Conservation (phyloP, 495 filamentous ascomycete genomes). For the Lentithecium fluviatile region DNA sequence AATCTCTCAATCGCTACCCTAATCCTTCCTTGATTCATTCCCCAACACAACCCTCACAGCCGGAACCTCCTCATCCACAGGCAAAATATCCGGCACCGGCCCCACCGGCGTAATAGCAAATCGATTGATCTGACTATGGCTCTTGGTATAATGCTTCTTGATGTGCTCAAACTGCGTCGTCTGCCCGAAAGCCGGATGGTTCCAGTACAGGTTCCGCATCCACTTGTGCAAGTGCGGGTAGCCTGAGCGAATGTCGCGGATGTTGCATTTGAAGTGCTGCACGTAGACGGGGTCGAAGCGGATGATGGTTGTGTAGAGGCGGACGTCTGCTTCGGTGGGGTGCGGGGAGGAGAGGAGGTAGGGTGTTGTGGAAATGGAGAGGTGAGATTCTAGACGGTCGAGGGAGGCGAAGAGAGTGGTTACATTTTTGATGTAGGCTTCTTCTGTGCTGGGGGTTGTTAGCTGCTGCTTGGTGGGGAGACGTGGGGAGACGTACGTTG, state of each 20-base stretch:
- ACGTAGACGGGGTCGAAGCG: conserved; percentile 88
- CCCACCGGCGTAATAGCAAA: conserved; percentile 63
- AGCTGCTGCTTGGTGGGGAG: not conserved
- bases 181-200: conserved; percentile 57
- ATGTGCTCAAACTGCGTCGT: conserved; percentile 72
- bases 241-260: conserved; percentile 76
- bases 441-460: conserved; percentile 53
- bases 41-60: conserved; percentile 49
- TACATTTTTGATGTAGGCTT: conserved; percentile 72
- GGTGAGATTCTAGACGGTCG: conserved; percentile 67
- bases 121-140: conserved; percentile 67
- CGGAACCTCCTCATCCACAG: conserved; percentile 59
- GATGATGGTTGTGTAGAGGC: conserved; percentile 79
- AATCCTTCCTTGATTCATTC: not conserved
- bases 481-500: conserved; percentile 47
- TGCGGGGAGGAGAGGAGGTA: conserved; percentile 64
- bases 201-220: conserved; percentile 69
- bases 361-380: conserved; percentile 55
- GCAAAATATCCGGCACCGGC: conserved; percentile 61
- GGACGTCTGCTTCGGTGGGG: conserved; percentile 79
- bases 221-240: conserved; percentile 69
- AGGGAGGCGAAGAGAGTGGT: conserved; percentile 67
- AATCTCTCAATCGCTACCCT: not conserved
- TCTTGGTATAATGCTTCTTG: conserved; percentile 71
- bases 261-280: conserved; percentile 92